Conservation (phyloP, 169 alveolate species). For the Eimeria praecox region DNA sequence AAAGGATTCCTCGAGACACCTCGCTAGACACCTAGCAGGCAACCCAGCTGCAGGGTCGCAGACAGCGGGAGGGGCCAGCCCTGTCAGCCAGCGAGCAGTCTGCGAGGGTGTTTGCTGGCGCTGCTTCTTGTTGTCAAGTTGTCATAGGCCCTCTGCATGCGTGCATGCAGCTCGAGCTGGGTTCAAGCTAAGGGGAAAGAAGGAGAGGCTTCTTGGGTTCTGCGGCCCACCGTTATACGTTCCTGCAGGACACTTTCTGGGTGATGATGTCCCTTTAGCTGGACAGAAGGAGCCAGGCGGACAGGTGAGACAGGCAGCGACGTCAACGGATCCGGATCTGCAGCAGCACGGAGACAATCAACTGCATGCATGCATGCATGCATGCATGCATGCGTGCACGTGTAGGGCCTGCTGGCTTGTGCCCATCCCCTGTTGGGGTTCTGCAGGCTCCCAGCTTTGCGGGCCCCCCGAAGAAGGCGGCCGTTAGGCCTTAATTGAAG, state of each 20-base stretch:
- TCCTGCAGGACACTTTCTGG: conserved; percentile 42
- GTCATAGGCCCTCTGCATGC: background rate
- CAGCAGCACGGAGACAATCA: background rate
- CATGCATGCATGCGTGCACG: background rate
- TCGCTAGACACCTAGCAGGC: background rate
- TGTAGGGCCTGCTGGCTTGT: too few relatives aligned
- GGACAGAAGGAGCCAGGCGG: conserved; percentile 71
- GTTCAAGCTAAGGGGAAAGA: too few relatives aligned
- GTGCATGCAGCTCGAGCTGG: background rate
- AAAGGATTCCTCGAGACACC: background rate
- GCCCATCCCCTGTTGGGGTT: too few relatives aligned
- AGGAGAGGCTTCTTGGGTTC: background rate
- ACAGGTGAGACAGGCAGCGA: conserved; percentile 1
- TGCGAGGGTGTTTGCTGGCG: background rate
- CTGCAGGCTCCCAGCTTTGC: too few relatives aligned
- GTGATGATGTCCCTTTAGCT: background rate
- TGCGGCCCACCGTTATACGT: conserved; percentile 2
- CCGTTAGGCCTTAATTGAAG: too few relatives aligned
- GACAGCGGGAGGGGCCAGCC: background rate
- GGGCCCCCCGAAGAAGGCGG: too few relatives aligned
- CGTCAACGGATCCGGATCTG: conserved; percentile 32
- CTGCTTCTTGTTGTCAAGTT: background rate
- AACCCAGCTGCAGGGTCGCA: background rate
- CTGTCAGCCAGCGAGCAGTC: background rate
- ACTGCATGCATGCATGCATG: background rate